Base-by-base conservation (phyloP, 805 yeast species). In the Candida nitratophila region DNA sequence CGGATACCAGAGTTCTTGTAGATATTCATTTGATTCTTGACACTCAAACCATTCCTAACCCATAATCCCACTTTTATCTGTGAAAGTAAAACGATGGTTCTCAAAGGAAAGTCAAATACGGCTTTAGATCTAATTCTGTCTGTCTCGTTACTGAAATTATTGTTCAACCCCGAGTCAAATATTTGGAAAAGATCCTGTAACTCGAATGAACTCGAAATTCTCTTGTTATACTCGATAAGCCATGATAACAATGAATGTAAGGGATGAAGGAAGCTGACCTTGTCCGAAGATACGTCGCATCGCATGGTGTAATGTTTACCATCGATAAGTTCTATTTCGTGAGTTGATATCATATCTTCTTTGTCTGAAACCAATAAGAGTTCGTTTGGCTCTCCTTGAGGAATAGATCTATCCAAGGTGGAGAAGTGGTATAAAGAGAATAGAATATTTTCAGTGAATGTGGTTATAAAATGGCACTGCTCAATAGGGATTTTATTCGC, bases 41-140 rank as follows among this genome's bases (percentile, higher is more conserved):
- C 80, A 35, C 90, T 83, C 46, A 78, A 74, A 0, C 99, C 99
- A 62, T 91, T 91, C 55, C 98, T 75, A 0, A 91, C 96, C 98
- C 98, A 91, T 45, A 84, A 75, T 0, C 96, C 96, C 0, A 85
- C 80, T 47, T 86, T 83, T 9, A 91, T 85, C 55, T 93, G 97
- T 0, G 96, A 79, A 50, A 87, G 63, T 9, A 86, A 62, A 0
- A 86, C 96, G 26, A 88, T 57, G 0, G 90, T 83, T 45, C 95
- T 71, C 19, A 93, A 60, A 0, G 96, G 84, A 49, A 84, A 81
- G 50, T 88, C 96, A 50, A 83, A 75, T 7, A 83, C 55, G 11
- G 54, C 61, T 40, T 57, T 29, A 3, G 33, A 10, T 4, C 11
- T 14, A 4, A 6, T 17, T 11, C 19, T 22, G 3, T 36, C 39